phyloP scores from a whole-genome alignment of 805 yeast genomes.

The Suhomyces vadensis region DNA sequence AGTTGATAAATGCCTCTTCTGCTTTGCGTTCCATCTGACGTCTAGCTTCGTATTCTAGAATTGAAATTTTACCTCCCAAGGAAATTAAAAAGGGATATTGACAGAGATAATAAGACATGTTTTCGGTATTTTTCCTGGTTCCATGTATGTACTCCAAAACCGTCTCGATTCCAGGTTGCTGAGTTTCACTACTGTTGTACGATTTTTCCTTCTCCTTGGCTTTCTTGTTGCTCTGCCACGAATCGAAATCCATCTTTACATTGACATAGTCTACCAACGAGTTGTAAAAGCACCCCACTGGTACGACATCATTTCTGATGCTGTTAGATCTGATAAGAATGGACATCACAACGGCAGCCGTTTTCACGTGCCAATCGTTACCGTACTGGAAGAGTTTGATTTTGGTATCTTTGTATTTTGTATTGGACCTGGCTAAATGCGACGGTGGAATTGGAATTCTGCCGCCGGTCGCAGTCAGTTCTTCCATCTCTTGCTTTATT shows the following conservation, averaged over 20 bases:
- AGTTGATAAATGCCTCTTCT: conserved; percentile 81
- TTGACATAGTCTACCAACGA: conserved; percentile 78
- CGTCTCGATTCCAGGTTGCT: conserved; percentile 33
- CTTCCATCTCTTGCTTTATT: conserved; percentile 21
- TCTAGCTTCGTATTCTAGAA: conserved; percentile 79
- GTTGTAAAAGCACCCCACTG: conserved; percentile 64
- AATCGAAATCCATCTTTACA: conserved; percentile 75
- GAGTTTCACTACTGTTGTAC: conserved; percentile 6
- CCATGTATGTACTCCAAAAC: conserved; percentile 54
- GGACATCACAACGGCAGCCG: conserved; percentile 62
- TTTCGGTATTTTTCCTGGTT: conserved; percentile 19
- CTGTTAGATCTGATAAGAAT: conserved; percentile 57
- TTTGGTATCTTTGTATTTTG: conserved; percentile 23
- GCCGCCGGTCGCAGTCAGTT: conserved; percentile 2
- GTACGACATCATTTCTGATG: conserved; percentile 25
- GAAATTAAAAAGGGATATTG: conserved; percentile 82
- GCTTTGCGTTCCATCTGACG: conserved; percentile 83
- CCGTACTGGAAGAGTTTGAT: conserved; percentile 63
- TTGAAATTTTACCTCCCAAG: conserved; percentile 76
- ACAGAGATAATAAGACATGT: conserved; percentile 60
- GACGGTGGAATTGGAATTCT: background rate
- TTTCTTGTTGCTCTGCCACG: conserved; percentile 62
- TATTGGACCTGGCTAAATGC: background rate
- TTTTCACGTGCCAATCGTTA: conserved; percentile 75
- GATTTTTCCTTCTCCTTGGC: conserved; percentile 8